These are phyloP conservation scores for Aspergillus unguis DNA, from an alignment of 2,329 filamentous ascomycete genomes.

Conservation along the genomic window DNA sequence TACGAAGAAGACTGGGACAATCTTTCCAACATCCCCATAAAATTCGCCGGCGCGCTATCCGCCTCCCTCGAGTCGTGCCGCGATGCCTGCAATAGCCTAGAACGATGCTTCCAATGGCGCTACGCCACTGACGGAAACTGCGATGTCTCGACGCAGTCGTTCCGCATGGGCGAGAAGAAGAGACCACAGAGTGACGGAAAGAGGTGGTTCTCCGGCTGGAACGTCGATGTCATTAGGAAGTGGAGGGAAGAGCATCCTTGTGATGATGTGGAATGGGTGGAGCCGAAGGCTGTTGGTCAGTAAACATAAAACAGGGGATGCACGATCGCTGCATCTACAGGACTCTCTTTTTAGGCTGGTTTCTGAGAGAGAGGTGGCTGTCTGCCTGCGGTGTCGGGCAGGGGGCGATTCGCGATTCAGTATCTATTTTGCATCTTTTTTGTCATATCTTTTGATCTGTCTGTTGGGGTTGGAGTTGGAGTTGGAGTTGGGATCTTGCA, in stretches of 20 bases:
- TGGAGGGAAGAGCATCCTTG: conserved; percentile 13
- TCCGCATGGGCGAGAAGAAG: conserved; percentile 10
- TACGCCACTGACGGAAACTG: conserved; percentile 14
- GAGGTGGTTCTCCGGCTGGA: conserved; percentile 16
- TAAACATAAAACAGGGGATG: not conserved
- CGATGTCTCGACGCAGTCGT: conserved; percentile 14
- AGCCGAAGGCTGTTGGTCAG: not conserved
- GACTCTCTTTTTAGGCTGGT: not conserved
- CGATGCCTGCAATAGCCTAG: conserved; percentile 45
- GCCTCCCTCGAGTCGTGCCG: conserved; percentile 47
- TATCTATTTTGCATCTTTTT: no score
- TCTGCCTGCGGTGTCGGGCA: not conserved
- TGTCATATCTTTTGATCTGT: no score
- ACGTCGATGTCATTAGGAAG: conserved; percentile 10
- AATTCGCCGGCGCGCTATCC: conserved; percentile 42
- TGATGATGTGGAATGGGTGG: conserved; percentile 11
- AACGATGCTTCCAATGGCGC: conserved; percentile 36
- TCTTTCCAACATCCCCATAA: conserved; percentile 46
- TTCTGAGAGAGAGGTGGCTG: not conserved
- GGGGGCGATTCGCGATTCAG: not conserved
- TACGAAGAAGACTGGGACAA: conserved; percentile 54
- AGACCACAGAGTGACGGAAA: conserved; percentile 2
- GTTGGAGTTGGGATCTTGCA: no score
- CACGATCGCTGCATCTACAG: not conserved
- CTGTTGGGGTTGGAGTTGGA: no score